Percentiles rank a stretch among this genome's conserved stretches.
Evolutionary conservation across 371 early-diverging fungal species (phyloP).

Genomic region (Rhizomucor pusillus): DNA sequence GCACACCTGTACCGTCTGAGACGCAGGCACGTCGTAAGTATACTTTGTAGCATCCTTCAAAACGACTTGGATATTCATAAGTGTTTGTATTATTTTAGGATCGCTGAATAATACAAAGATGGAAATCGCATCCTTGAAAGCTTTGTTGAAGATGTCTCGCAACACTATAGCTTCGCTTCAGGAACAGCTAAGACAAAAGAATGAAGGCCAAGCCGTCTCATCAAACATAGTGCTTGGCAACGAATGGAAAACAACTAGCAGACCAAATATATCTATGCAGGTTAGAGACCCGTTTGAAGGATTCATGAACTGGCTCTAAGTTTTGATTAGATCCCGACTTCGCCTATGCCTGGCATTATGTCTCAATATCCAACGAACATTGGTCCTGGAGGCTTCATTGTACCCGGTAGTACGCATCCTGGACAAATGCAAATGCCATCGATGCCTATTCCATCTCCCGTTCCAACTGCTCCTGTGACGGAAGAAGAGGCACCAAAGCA

Average conservation of each 20-base stretch:
- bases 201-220: slow-evolving; percentile 9
- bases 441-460: no score
- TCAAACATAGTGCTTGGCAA: slow-evolving; percentile 29
- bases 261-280: not conserved
- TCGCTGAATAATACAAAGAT: slow-evolving; percentile 29
- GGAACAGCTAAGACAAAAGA: slow-evolving; percentile 25
- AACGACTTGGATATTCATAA: no score
- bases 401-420: slow-evolving; percentile 7
- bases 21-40: slow-evolving; percentile 8
- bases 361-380: slow-evolving; percentile 1
- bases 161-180: slow-evolving; percentile 40
- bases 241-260: slow-evolving; percentile 35
- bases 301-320: no score
- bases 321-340: no score
- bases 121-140: slow-evolving; percentile 38
- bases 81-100: not conserved
- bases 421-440: no score
- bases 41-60: no score
- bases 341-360: not conserved
- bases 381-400: slow-evolving; percentile 7
- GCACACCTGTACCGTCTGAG: no score
- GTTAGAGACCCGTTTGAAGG: no score
- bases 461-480: no score
- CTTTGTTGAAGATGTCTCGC: slow-evolving; percentile 33
- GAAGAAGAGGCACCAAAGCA: no score